Evolutionary conservation across 1,284 basidiomycete species (phyloP).

Genomic region (Tranzscheliella williamsii): DNA sequence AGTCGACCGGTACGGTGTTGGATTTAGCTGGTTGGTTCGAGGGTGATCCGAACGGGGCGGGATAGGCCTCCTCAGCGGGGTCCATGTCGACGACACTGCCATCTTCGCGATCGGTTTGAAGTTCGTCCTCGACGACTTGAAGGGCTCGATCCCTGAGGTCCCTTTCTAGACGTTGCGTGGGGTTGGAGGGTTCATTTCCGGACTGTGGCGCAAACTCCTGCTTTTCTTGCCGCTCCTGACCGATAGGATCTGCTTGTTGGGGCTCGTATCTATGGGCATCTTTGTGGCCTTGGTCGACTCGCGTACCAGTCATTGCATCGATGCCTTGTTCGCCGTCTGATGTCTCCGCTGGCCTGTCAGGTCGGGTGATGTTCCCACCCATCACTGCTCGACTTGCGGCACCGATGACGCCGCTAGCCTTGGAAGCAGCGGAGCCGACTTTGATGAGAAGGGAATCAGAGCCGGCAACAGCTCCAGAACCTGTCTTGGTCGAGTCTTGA

Average conservation of each 20-base stretch:
- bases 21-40: conserved; percentile 1
- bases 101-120: conserved; percentile 2
- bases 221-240: conserved; percentile 22
- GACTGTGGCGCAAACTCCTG: conserved; percentile 2
- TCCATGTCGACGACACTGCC: conserved; percentile 3
- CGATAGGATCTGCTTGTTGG: conserved; percentile 11
- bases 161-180: conserved; percentile 24
- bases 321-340: conserved; percentile 12
- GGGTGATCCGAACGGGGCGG: conserved; percentile 35
- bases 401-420: conserved; percentile 72
- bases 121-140: conserved; percentile 17
- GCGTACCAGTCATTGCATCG: conserved; percentile 7
- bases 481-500: conserved; percentile 20
- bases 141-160: conserved; percentile 11
- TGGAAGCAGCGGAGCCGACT: conserved; percentile 63
- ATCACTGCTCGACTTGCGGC: conserved; percentile 54
- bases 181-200: conserved; percentile 3
- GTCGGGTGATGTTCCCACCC: conserved; percentile 17
- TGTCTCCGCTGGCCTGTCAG: conserved; percentile 30
- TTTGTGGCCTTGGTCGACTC: conserved; percentile 8
- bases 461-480: conserved; percentile 27
- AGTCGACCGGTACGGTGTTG: conserved; percentile 21
- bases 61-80: conserved; percentile 37
- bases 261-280: conserved; percentile 20
- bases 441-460: conserved; percentile 22